Percentiles rank a stretch among this genome's conserved stretches.
Evolutionary conservation across 345 rosid species (phyloP).

Genomic region (Gossypium arboreum): DNA sequence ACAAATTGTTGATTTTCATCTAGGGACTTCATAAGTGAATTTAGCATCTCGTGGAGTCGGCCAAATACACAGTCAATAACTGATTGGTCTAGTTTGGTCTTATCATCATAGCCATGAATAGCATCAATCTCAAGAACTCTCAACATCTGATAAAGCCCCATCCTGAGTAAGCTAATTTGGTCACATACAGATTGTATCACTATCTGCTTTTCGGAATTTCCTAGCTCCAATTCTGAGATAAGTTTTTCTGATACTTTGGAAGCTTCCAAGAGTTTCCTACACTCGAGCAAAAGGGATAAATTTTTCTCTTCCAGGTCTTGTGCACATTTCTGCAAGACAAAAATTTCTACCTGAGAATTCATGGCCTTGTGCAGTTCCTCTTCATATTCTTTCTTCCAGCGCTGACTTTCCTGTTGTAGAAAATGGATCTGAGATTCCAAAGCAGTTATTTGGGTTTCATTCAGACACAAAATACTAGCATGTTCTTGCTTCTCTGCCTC

Average conservation of each 20-base stretch:
- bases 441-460: conserved; percentile 40
- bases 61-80: conserved; percentile 34
- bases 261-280: conserved; percentile 48
- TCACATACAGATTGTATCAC: conserved; percentile 49
- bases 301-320: conserved; percentile 61
- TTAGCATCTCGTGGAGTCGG: conserved; percentile 54
- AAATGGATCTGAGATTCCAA: conserved; percentile 51
- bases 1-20: conserved; percentile 53
- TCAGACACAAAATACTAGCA: conserved; percentile 39
- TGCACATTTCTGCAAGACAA: conserved; percentile 58
- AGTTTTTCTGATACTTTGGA: conserved; percentile 52
- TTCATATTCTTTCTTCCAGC: conserved; percentile 59
- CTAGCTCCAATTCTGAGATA: conserved; percentile 50
- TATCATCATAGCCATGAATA: conserved; percentile 29
- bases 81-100: conserved; percentile 39
- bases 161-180: conserved; percentile 45
- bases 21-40: conserved; percentile 39
- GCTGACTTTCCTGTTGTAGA: conserved; percentile 52
- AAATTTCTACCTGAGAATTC: conserved; percentile 56
- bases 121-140: conserved; percentile 45
- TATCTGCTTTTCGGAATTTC: conserved; percentile 44
- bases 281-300: conserved; percentile 47
- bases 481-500: conserved; percentile 52
- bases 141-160: conserved; percentile 50
- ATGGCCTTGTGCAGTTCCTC: conserved; percentile 59